phyloP scores from a whole-genome alignment of 2,329 filamentous ascomycete genomes.

The Daldinia sp. region DNA sequence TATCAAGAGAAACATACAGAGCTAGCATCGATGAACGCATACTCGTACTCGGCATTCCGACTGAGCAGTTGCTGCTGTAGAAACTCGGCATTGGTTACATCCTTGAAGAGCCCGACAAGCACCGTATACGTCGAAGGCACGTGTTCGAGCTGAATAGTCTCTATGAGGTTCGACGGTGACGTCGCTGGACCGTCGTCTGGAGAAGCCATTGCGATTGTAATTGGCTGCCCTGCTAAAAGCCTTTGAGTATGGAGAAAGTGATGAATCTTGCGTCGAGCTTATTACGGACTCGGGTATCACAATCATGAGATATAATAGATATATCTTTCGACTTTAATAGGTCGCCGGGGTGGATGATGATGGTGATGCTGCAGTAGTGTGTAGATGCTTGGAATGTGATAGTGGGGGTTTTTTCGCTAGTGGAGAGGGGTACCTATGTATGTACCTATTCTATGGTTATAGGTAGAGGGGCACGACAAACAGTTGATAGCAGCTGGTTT shows the following conservation, averaged over 20 bases:
- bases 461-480: constrained; percentile 38
- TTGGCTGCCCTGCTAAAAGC: not conserved
- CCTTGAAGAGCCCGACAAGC: constrained; percentile 77
- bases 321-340: not conserved
- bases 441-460: no score
- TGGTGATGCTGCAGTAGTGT: not conserved
- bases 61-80: constrained; percentile 85
- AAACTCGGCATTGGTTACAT: constrained; percentile 79
- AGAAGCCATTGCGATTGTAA: constrained; percentile 17
- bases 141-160: constrained; percentile 78
- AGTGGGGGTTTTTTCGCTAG: constrained; percentile 10
- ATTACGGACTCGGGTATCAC: no score
- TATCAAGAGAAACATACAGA: constrained; percentile 61
- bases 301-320: no score
- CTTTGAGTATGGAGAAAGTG: not conserved
- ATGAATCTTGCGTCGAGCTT: not conserved
- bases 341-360: not conserved
- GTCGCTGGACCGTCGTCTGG: not conserved
- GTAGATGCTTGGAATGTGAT: not conserved
- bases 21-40: constrained; percentile 89
- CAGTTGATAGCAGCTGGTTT: constrained; percentile 34
- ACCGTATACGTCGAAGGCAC: constrained; percentile 72
- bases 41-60: constrained; percentile 86
- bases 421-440: constrained; percentile 8
- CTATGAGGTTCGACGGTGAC: constrained; percentile 51